Evolutionary conservation across 75 land plant genomes (phyloP), one percentile per base, ranked within the genome.

Genomic region (Pseudotsuga menziesii): DNA sequence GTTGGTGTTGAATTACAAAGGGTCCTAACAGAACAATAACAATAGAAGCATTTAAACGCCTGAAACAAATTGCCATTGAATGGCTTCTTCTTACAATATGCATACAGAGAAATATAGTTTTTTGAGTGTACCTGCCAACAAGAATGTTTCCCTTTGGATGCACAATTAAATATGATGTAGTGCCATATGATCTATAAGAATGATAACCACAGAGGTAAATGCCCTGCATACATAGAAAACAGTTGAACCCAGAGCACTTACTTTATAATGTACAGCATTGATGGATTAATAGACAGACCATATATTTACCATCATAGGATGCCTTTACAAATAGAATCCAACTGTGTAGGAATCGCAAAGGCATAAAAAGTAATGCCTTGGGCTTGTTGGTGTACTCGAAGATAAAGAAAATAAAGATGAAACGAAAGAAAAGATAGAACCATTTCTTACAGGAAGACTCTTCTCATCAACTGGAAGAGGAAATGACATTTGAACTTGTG

Each of bases 141-240:
- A 93, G 89, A 61, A 93, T 91, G 82, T 93, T 93, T 56, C 95
- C 95, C 75, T 89, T 86, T 52, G 91, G 88, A 26, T 85, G 93
- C 67, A 80, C 80, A 72, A 93, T 86, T 7, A 93, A 74, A 76
- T 93, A 93, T n/a, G 95, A 82, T 41, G 89, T 67, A 29, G 91
- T 91, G 52, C 88, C 93, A 84, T 69, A 86, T 16, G 95, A 89
- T 77, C 60, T 80, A 71, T 89, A 85, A 57, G 89, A 85, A 74
- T 91, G 91, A 75, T 86, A 87, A 44, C 95, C 95, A 84, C 91
- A 89, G 58, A 91, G 88, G 67, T 93, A 93, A 23, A 93, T 83
- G 26, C 91, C 95, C 95, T 93, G 82, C 22, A 3, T n/a, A 79
- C 52, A 63, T 63, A 14, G 3, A 72, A 57, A 39, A 69, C 29